Evolutionary conservation across 257 asterid species (phyloP), one percentile per base, ranked within the genome.

Genomic region (Perilla frutescens): DNA sequence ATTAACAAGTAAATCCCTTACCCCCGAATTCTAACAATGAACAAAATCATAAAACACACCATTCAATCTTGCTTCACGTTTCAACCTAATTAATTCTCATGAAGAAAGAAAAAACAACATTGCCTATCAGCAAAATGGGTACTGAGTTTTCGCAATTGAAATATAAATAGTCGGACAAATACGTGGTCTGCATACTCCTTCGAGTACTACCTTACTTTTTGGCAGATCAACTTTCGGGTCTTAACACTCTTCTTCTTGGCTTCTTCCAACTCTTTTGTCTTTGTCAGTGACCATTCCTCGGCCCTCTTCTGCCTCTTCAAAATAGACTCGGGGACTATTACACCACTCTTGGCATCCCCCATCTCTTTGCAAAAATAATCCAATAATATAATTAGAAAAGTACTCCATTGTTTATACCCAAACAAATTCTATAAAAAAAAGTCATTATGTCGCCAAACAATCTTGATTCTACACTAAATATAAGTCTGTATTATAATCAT

Each of bases 61-160:
- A 67, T 87, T 84, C 87, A 87, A 78, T 49, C 92, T 70, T 0
- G 92, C 90, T 62, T 87, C 90, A 3, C 90, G 92, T 76, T 87
- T 87, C 84, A 87, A 68, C 10, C 56, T 48, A 43, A 85, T 74
- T 75, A 87, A 77, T 66, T 85, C 44, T 76, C 88, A 89, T 86
- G 31, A 44, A 10, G 0, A 3, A 47, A 12, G 9, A 9, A 4
- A 47, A 11, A 47, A 47, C n/a, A 9, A n/a, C 2, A 13, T 47
- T 3, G 7, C 11, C n/a, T 0, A 50, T 0, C 0, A 50, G 5
- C 3, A 20, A 50, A 4, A 5, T 3, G 4, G n/a, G 5, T 6
- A 13, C 3, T 20, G 3, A 4, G n/a, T 20, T 12, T 49, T 6
- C 0, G 1, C 55, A 49, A 12, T 4, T 8, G 7, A 9, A 56